Conservation (phyloP, 352 stramenopile species). For the Phytophthora multivora region DNA sequence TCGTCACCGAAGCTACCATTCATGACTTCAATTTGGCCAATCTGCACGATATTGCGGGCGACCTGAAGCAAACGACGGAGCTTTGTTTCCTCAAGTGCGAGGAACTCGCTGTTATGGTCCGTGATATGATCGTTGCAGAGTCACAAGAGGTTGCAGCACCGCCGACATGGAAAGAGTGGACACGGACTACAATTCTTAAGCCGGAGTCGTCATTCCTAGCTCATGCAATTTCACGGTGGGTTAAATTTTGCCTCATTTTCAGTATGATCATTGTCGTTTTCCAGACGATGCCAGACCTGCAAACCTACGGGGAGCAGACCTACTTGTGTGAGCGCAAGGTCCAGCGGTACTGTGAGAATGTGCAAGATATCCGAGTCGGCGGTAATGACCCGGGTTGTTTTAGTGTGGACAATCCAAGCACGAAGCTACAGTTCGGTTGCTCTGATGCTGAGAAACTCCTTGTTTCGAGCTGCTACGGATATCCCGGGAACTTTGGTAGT, state of each 20-base stretch:
- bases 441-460: constrained; percentile 38
- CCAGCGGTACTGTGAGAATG: constrained; percentile 52
- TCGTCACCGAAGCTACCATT: constrained; percentile 44
- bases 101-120: constrained; percentile 62
- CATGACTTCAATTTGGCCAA: constrained; percentile 46
- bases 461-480: constrained; percentile 59
- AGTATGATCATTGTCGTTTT: constrained; percentile 82
- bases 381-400: constrained; percentile 69
- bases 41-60: constrained; percentile 56
- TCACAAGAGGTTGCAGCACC: constrained; percentile 43
- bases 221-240: constrained; percentile 52
- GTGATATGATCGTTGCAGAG: constrained; percentile 64
- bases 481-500: constrained; percentile 58
- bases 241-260: constrained; percentile 67
- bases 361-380: constrained; percentile 17
- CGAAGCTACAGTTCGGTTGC: constrained; percentile 56
- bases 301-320: constrained; percentile 69
- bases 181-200: constrained; percentile 47
- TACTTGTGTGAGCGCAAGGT: constrained; percentile 66
- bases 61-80: constrained; percentile 57
- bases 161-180: constrained; percentile 40
- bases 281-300: constrained; percentile 80
- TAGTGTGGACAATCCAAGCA: constrained; percentile 39
- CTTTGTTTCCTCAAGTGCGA: constrained; percentile 56
- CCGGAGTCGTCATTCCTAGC: constrained; percentile 50